Evolutionary conservation across 257 asterid species (phyloP), one percentile per base, ranked within the genome.

Genomic region (Solanum etuberosum): DNA sequence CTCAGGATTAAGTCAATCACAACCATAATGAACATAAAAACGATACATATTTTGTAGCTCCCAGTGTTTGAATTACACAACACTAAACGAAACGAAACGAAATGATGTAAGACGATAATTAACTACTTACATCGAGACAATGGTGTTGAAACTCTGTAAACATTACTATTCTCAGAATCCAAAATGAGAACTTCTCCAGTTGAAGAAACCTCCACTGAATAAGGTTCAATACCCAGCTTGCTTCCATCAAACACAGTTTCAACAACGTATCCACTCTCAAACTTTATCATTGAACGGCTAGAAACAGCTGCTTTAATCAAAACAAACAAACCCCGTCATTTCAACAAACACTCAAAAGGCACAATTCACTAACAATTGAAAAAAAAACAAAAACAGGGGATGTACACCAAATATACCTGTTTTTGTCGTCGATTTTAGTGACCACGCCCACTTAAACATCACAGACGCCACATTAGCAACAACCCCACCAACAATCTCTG

Each of bases 201-300:
- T 8, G 94, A 90, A 27, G 98, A 94, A 87, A 93, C 94, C 86
- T 92, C 95, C 34, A 94, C 95, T 2, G 97, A 88, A 89, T 92
- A 74, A 4, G 99, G 99, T 42, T 94, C 99, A 88, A 97, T 95
- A 35, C 99, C 99, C 65, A 90, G 92, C 90, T 97, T 97, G 86
- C 97, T 97, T 70, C 99, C 99, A 89, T 97, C 99, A 85, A 97
- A 97, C 87, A 97, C 98, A 11, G 99, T 97, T 92, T 96, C 99
- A 43, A 97, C 99, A 32, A 86, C 89, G 87, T 97, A 97, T 72
- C 99, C 99, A 85, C 97, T 89, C 91, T 96, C 99, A 67, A 97
- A 96, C 92, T 96, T 97, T 92, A 96, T 89, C 99, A 94, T 95
- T 42, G 99, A 92, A 87, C 98, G 99, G 93, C 95, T 95, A 4